phyloP scores from a whole-genome alignment of 805 yeast genomes.

The Myxozyma neotropica region DNA sequence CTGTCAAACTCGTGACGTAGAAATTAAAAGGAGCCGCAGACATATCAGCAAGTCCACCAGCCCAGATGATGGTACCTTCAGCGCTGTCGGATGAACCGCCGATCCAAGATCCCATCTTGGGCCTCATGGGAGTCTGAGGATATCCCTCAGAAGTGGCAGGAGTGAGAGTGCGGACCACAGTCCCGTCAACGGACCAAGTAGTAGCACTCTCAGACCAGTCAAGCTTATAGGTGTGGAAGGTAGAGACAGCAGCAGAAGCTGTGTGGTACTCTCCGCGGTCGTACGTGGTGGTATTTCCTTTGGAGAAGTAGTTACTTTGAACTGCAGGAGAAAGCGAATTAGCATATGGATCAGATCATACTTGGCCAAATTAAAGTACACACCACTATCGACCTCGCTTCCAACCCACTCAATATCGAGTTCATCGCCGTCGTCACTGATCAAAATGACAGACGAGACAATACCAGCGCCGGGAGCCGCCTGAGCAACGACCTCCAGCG shows the following conservation, averaged over 20 bases:
- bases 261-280: constrained; percentile 76
- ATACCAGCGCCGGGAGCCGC: constrained; percentile 80
- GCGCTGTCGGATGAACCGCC: constrained; percentile 54
- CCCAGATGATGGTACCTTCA: constrained; percentile 70
- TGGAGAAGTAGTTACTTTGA: constrained; percentile 60
- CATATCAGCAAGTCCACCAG: constrained; percentile 73
- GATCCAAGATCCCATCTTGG: constrained; percentile 62
- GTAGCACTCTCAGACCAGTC: constrained; percentile 76
- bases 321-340: background rate
- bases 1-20: constrained; percentile 59
- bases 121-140: constrained; percentile 87
- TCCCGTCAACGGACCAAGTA: constrained; percentile 75
- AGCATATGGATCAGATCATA: too few relatives aligned
- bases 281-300: constrained; percentile 75
- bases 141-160: constrained; percentile 56
- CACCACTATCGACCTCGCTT: constrained; percentile 71
- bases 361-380: background rate
- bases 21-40: constrained; percentile 61
- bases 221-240: constrained; percentile 75
- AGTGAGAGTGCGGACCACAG: constrained; percentile 61
- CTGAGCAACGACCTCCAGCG: constrained; percentile 67
- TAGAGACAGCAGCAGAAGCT: constrained; percentile 57
- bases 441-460: constrained; percentile 77
- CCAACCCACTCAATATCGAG: constrained; percentile 89
- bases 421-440: constrained; percentile 85